Base-by-base conservation (phyloP, 306 rosid genomes). In the Alnus rubra region DNA sequence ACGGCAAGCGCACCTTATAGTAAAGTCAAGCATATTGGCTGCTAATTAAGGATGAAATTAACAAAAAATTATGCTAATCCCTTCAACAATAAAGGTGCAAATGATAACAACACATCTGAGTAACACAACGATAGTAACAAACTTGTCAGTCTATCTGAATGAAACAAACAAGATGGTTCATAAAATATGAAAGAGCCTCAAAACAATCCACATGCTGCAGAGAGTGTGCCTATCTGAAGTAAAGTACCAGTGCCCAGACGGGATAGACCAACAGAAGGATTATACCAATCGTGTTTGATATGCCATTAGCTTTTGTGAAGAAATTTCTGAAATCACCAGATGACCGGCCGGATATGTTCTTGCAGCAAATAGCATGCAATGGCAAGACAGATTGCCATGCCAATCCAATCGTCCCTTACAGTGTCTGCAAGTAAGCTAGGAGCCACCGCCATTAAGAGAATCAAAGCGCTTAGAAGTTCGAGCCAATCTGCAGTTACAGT, bases 341-440 rank as follows among this genome's bases (percentile, higher is more conserved):
- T 19, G 97, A 98, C 14, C 96, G n/a, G n/a, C n/a, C n/a, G 84
- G 64, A 95, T 91, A 84, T 95, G 99, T 79, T 93, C 99, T 86
- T 95, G 99, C 76, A 95, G 82, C 86, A 95, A 82, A 87, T 95
- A 95, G 76, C 91, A 82, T 2, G 96, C 97, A 70, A 95, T 91
- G 71, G 23, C 19, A 5, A 95, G 88, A 69, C 98, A 91, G 74
- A 95, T 86, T 9, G 16, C 28, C 73, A 87, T 87, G 1, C 99
- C 98, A 10, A 93, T 71, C 82, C 86, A 71, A 79, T 31, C 7
- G 74, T 58, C 9, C 86, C 88, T 90, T 7, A 88, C 28, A 1
- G 93, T 89, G 87, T 47, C 9, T 11, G 98, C 89, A 42, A 91
- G 0, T 7, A 95, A 80, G 42, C 82, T 45, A 15, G 99, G 99